A percentile compares a stretch with the other conserved stretches of the same genome.
Evolutionary conservation across 371 early-diverging fungal genomes (phyloP).

Genomic region (Apophysomyces elegans): DNA sequence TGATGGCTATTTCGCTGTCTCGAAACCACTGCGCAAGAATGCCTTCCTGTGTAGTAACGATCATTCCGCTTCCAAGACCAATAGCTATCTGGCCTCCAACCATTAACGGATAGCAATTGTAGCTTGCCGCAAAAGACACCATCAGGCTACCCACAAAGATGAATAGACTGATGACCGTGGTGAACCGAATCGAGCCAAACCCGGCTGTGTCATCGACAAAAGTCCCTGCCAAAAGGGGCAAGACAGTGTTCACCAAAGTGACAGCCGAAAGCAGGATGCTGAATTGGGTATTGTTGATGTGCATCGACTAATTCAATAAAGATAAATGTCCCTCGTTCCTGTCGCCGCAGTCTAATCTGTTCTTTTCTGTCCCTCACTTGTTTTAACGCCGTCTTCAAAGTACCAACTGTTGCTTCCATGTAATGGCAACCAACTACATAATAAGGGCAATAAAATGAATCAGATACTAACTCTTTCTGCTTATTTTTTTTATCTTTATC

Average conservation of each 20-base stretch:
- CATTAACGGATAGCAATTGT: conserved; percentile 43
- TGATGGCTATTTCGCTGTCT: conserved; percentile 40
- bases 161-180: conserved; percentile 34
- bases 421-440: conserved; percentile 44
- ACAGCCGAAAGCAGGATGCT: conserved; percentile 73
- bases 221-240: conserved; percentile 70
- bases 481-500: not conserved
- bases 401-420: conserved; percentile 46
- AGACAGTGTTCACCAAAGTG: conserved; percentile 70
- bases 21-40: conserved; percentile 52
- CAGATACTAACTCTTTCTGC: not conserved
- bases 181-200: conserved; percentile 44
- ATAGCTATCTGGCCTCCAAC: conserved; percentile 46
- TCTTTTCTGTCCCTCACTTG: conserved; percentile 27
- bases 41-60: conserved; percentile 51
- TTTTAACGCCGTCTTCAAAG: conserved; percentile 45
- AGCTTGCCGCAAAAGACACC: conserved; percentile 34
- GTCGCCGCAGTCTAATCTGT: not conserved
- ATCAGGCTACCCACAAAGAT: conserved; percentile 42
- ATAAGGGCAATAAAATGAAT: not conserved
- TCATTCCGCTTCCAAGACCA: conserved; percentile 49
- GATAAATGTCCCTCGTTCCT: not conserved
- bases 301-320: conserved; percentile 31
- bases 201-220: conserved; percentile 48
- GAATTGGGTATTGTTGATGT: conserved; percentile 73